Conservation (phyloP, 228 moss, liverwort and hornwort genomes). For the Sphagnum fallax region DNA sequence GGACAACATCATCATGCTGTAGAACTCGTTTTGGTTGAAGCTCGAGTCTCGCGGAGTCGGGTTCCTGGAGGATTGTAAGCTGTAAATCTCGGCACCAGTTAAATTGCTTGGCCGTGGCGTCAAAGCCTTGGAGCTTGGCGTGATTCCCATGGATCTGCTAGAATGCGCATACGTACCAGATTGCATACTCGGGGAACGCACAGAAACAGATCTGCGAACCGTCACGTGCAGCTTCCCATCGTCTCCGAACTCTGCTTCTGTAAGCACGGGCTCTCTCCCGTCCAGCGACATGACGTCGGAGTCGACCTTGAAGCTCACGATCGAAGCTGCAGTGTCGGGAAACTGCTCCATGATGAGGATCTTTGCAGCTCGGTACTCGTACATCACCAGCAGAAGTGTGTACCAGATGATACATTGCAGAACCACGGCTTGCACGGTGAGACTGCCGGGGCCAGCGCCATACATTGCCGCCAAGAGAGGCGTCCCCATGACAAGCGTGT, state of each 20-base stretch:
- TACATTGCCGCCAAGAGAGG: slow-evolving; percentile 77
- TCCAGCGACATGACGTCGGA: slow-evolving; percentile 89
- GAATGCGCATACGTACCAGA: slow-evolving; percentile 27
- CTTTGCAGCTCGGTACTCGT: slow-evolving; percentile 71
- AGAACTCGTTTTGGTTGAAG: slow-evolving; percentile 89
- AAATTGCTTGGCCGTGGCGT: slow-evolving; percentile 91
- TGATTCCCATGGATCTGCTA: slow-evolving; percentile 32
- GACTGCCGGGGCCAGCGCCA: slow-evolving; percentile 33
- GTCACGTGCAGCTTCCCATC: slow-evolving; percentile 94
- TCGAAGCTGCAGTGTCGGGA: slow-evolving; percentile 83
- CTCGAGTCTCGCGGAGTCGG: slow-evolving; percentile 82
- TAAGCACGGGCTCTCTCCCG: slow-evolving; percentile 83
- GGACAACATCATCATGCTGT: slow-evolving; percentile 59
- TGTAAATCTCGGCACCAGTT: slow-evolving; percentile 93
- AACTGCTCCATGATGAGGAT: slow-evolving; percentile 88
- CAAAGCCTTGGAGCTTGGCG: slow-evolving; percentile 79
- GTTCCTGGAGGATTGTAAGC: slow-evolving; percentile 87
- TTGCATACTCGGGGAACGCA: slow-evolving; percentile 59
- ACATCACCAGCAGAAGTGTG: slow-evolving; percentile 62
- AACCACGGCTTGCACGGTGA: slow-evolving; percentile 79
- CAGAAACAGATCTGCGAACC: slow-evolving; percentile 81
- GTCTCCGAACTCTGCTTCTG: slow-evolving; percentile 82
- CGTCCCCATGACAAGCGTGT: slow-evolving; percentile 85
- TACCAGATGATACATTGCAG: slow-evolving; percentile 81
- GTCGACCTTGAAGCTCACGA: slow-evolving; percentile 90